Evolutionary conservation across 192 early-diverging fungal genomes (phyloP).

Genomic region (Jimgerdemannia flammicorona): DNA sequence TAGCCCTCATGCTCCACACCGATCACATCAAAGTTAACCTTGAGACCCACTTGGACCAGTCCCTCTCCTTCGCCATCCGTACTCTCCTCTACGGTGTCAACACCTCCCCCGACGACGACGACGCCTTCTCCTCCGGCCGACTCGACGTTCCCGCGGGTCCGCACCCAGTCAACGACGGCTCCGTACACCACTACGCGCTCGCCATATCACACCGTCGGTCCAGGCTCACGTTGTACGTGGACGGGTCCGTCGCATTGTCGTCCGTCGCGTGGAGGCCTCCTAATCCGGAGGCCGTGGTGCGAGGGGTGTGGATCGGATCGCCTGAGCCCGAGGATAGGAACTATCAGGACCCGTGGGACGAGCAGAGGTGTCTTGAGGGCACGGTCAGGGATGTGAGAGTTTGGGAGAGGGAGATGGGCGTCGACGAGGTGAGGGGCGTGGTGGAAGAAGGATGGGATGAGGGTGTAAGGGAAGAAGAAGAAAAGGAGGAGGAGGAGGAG

Average conservation of each 20-base stretch:
- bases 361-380: conserved; percentile 15
- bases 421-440: conserved; percentile 5
- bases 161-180: conserved; percentile 3
- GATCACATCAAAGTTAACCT: conserved; percentile 16
- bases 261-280: conserved; percentile 13
- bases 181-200: conserved; percentile 24
- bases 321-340: conserved; percentile 22
- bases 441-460: background rate
- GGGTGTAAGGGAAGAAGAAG: conserved; percentile 9
- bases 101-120: background rate
- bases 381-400: conserved; percentile 17
- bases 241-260: conserved; percentile 24
- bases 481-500: background rate
- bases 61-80: conserved; percentile 1
- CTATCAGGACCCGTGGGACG: conserved; percentile 31
- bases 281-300: conserved; percentile 6
- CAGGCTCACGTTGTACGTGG: conserved; percentile 20
- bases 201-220: conserved; percentile 5
- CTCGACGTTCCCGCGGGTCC: conserved; percentile 5
- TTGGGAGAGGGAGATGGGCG: conserved; percentile 18
- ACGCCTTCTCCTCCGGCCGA: background rate
- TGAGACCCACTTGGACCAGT: background rate
- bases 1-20: conserved; percentile 26
- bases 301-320: conserved; percentile 29
- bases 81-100: background rate